A percentile compares a stretch with the other conserved stretches of the same genome.
phyloP scores from a whole-genome alignment of 2,329 filamentous ascomycete genomes.

The Thelonectria blattea region DNA sequence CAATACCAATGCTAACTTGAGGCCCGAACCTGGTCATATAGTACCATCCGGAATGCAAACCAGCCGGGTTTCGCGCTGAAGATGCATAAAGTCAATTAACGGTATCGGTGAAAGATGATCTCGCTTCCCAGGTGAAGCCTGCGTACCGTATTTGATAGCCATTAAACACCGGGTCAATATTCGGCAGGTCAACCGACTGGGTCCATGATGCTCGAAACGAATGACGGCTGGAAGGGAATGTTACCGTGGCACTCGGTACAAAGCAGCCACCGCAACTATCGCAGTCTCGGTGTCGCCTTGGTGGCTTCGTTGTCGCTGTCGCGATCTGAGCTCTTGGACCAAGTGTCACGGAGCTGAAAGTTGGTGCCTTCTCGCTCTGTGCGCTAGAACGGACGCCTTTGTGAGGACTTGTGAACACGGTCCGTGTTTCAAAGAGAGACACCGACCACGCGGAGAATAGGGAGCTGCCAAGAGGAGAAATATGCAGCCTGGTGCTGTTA shows the following conservation, averaged over 20 bases:
- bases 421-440: conserved; percentile 7
- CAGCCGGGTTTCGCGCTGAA: conserved; percentile 2
- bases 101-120: conserved; percentile 1
- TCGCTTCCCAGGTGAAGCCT: not conserved
- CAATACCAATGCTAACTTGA: conserved; percentile 2
- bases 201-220: conserved; percentile 3
- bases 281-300: not conserved
- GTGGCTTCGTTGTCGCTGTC: not conserved
- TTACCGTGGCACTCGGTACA: not conserved
- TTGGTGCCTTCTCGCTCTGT: not conserved
- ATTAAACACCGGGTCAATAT: not conserved
- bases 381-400: not conserved
- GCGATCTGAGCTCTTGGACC: not conserved
- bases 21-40: not conserved
- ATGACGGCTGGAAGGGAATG: not conserved
- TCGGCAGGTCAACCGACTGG: conserved; percentile 1
- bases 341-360: not conserved
- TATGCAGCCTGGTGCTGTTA: not conserved
- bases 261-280: not conserved
- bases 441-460: not conserved
- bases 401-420: not conserved
- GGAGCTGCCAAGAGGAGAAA: not conserved
- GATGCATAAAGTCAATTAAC: conserved; percentile 4
- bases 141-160: not conserved
- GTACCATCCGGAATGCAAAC: conserved; percentile 3